Conservation (phyloP, 2,329 filamentous ascomycete species). For the Ophiosphaerella narmari region DNA sequence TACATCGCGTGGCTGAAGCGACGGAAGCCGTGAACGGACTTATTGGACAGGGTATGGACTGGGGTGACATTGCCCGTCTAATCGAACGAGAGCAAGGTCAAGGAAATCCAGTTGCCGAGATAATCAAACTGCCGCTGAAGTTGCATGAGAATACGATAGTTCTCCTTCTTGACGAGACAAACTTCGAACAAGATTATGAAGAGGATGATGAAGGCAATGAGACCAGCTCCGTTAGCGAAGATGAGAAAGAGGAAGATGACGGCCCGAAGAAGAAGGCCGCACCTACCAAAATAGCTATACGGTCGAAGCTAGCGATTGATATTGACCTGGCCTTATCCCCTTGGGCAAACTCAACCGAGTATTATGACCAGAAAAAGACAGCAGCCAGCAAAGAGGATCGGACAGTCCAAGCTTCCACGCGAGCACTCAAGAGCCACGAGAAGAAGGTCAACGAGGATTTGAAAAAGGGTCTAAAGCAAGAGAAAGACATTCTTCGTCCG, state of each 20-base stretch:
- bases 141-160: constrained; percentile 89
- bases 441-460: constrained; percentile 85
- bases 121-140: constrained; percentile 86
- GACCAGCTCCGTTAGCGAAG: constrained; percentile 68
- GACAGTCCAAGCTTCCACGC: constrained; percentile 78
- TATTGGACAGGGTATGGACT: constrained; percentile 95
- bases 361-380: constrained; percentile 85
- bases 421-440: constrained; percentile 86
- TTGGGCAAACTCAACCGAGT: constrained; percentile 88
- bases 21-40: constrained; percentile 90
- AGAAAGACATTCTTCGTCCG: constrained; percentile 83
- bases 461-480: constrained; percentile 86
- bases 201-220: constrained; percentile 61
- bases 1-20: constrained; percentile 88
- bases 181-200: constrained; percentile 65
- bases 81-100: constrained; percentile 84
- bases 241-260: constrained; percentile 63
- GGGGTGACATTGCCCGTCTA: constrained; percentile 86
- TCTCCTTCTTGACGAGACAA: constrained; percentile 73
- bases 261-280: constrained; percentile 54
- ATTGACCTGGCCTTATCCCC: constrained; percentile 81
- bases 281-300: constrained; percentile 39
- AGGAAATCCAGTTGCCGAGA: constrained; percentile 81
- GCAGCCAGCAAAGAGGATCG: constrained; percentile 88
- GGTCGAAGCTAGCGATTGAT: constrained; percentile 69